Evolutionary conservation across 805 yeast species (phyloP), one percentile per base, ranked within the genome.

Genomic region (Candida awuae): DNA sequence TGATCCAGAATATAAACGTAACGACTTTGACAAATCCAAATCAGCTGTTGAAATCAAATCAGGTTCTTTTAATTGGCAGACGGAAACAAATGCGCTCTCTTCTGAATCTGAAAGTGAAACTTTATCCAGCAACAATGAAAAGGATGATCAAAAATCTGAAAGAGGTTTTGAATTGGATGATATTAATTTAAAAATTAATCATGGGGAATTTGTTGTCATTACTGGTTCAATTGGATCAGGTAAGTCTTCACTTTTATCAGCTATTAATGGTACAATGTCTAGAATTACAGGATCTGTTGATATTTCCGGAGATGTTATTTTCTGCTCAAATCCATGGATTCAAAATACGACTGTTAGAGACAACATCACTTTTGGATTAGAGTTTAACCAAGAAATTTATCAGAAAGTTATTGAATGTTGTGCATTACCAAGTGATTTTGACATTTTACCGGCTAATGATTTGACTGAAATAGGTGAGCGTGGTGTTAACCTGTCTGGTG

Each of bases 141-240:
- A n/a, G n/a, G n/a, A n/a, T n/a, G n/a, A n/a, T n/a, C n/a, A 6
- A 15, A 15, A 14, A 18, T 14, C 17, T 5, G 19, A 18, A n/a
- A 6, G 23, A 5, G 9, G 6, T 8, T 23, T 14, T 50, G 70
- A 84, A 50, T 51, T 78, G 53, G 41, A 49, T 31, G 48, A 79
- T 52, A 58, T 84, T 41, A 65, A 75, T 47, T 57, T 84, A 15
- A 51, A 59, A 1, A 63, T 84, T 31, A 59, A 66, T 28, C 73
- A 71, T 40, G 83, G 83, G 13, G 92, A 84, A 50, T 73, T 87
- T 34, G 61, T 84, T 12, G 79, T 80, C 38, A 68, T 84, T 19
- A 81, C 88, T 0, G 95, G 95, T 14, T 58, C 79, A 1, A 80
- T 85, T 51, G 95, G 95, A 3, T 69, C 85, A 3, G 95, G 95